phyloP scores from a whole-genome alignment of 805 yeast species.

The Yarrowia sp. region DNA sequence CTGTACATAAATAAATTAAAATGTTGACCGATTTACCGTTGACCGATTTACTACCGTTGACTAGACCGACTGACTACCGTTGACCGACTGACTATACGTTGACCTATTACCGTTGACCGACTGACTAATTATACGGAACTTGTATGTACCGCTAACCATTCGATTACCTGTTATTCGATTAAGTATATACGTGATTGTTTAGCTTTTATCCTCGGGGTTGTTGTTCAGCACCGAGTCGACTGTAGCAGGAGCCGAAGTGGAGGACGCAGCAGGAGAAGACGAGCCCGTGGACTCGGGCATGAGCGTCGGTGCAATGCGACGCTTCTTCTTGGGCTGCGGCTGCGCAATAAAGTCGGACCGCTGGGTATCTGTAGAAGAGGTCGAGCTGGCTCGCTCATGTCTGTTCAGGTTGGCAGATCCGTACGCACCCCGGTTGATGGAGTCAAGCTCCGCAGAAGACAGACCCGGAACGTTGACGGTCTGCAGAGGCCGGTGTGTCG shows the following conservation, averaged over 20 bases:
- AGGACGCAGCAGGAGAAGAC: not conserved
- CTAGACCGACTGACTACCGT: not conserved
- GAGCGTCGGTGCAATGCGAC: conserved; percentile 43
- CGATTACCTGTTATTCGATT: too few species aligned
- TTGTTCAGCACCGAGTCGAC: conserved; percentile 7
- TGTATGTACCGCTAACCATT: too few species aligned
- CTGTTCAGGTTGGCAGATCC: conserved; percentile 27
- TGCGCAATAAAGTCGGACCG: not conserved
- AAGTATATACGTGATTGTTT: not conserved
- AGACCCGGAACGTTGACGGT: not conserved
- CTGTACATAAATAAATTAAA: conserved; percentile 21
- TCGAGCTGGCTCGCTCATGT: conserved; percentile 26
- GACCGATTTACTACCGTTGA: too few species aligned
- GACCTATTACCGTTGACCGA: too few species aligned
- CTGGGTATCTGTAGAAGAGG: conserved; percentile 19
- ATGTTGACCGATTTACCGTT: too few species aligned
- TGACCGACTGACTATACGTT: too few species aligned
- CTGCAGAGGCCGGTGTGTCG: conserved; percentile 24
- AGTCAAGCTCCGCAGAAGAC: conserved; percentile 2
- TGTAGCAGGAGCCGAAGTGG: not conserved
- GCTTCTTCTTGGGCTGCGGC: conserved; percentile 36
- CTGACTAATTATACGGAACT: too few species aligned
- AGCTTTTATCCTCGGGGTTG: not conserved
- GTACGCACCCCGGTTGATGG: conserved; percentile 21
- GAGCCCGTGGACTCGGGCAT: conserved; percentile 29